Percentiles rank a stretch among this genome's conserved stretches.
These are phyloP conservation scores for Brassica balearica DNA, from an alignment of 441 rosid genomes.

Conservation along the genomic window DNA sequence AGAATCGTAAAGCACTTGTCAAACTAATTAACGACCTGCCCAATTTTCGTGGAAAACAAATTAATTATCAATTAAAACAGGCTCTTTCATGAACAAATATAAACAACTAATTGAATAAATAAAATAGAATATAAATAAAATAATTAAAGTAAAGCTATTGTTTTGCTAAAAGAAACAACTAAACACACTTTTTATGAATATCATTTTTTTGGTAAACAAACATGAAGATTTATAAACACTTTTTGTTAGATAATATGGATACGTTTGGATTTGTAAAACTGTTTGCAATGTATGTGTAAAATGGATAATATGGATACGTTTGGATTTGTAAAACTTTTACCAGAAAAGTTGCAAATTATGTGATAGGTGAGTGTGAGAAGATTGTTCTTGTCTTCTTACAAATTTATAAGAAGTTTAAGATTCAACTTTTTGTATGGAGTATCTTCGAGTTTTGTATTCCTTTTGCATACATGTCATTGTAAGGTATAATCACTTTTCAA, in stretches of 20 bases:
- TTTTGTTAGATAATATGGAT: not conserved
- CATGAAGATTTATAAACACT: not conserved
- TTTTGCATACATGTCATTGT: not conserved
- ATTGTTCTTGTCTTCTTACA: slow-evolving; percentile 7
- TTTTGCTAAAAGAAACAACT: not conserved
- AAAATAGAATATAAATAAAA: not conserved
- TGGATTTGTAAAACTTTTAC: slow-evolving; percentile 13
- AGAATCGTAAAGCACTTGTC: slow-evolving; percentile 19
- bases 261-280: not conserved
- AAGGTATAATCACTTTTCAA: not conserved
- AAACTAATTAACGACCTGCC: slow-evolving; percentile 11
- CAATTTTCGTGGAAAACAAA: not conserved
- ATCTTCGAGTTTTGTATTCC: not conserved
- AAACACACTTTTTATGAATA: not conserved
- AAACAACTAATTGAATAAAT: not conserved
- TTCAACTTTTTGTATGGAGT: not conserved
- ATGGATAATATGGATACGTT: not conserved
- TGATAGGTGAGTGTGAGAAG: not conserved
- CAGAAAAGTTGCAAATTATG: not conserved
- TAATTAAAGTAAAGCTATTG: not conserved
- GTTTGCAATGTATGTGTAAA: slow-evolving; percentile 4
- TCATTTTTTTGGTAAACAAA: not conserved
- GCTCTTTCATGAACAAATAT: not conserved
- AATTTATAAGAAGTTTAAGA: slow-evolving; percentile 28
- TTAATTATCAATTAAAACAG: not conserved